Base-by-base conservation (phyloP, 164 flowering plant genomes). In the Berberis vulgaris region DNA sequence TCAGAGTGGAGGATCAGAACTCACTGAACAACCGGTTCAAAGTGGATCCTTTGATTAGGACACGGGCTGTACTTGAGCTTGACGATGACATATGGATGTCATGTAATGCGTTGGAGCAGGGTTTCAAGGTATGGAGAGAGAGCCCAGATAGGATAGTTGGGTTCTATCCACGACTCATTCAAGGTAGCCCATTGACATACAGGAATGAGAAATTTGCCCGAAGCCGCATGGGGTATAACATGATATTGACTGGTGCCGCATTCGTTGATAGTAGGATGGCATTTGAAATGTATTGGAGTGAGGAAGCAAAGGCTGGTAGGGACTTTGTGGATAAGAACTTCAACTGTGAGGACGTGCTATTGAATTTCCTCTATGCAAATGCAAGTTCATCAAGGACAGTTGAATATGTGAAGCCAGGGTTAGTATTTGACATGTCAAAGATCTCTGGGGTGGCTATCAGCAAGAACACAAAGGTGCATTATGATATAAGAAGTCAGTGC, bases 51-150 rank as follows among this genome's bases (percentile, higher is more conserved):
- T 55, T 71, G 58, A 86, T 92, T 38, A 80, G 79, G 61, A 92
- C 87, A 9, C 70, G 84, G 39, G 93, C 90, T 9, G 88, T 92
- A 52, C 87, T 92, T 8, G 97, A 92, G 77, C 94, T 92, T 46
- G 98, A 92, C 58, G 98, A 89, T 69, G 98, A 92, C 65, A 89
- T 92, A 10, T 83, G 89, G 93, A 92, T 89, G 97, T 76, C 83
- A 3, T 92, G 98, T 59, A 83, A 85, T 60, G 94, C 89, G 54
- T 45, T 92, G 4, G 98, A 92, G 59, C 80, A 91, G 9, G 98
- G 97, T 3, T 92, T 92, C 58, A 74, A 65, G 68, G 89, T 82
- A 1, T 92, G 98, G 98, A 80, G 97, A 39, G 87, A 86, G 61
- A 73, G 86, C 74, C 97, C 97, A 0, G 94, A 89, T 47, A 72